Evolutionary conservation across 352 stramenopile genomes (phyloP).

Genomic region (Phytophthora palmivora): DNA sequence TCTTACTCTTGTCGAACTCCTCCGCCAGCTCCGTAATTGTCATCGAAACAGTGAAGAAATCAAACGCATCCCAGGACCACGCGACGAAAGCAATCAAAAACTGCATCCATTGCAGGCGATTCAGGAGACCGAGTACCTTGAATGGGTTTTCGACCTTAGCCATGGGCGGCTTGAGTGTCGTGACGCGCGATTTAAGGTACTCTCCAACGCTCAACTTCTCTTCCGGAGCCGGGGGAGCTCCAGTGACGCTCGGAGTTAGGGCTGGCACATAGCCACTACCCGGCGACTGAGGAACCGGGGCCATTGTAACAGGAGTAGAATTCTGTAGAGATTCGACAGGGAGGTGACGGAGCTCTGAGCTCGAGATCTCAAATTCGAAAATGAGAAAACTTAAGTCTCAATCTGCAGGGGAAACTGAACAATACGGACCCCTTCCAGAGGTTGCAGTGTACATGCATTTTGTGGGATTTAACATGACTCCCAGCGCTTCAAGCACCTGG

Average conservation of each 20-base stretch:
- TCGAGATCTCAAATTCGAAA: slow-evolving; percentile 29
- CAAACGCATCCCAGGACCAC: slow-evolving; percentile 59
- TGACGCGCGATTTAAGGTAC: slow-evolving; percentile 41
- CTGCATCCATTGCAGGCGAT: slow-evolving; percentile 45
- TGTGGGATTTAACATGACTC: slow-evolving; percentile 23
- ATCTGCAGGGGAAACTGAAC: not conserved
- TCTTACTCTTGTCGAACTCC: slow-evolving; percentile 47
- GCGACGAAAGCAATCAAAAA: slow-evolving; percentile 46
- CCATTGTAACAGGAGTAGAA: slow-evolving; percentile 10
- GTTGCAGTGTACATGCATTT: slow-evolving; percentile 11
- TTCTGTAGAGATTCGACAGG: not conserved
- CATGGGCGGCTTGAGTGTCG: slow-evolving; percentile 50
- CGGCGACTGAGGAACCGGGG: slow-evolving; percentile 23
- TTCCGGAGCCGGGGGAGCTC: slow-evolving; percentile 6
- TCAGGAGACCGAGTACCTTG: slow-evolving; percentile 32
- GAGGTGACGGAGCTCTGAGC: slow-evolving; percentile 15
- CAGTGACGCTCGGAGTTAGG: slow-evolving; percentile 27
- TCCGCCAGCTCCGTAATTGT: slow-evolving; percentile 53
- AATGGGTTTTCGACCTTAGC: slow-evolving; percentile 35
- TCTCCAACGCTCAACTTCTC: slow-evolving; percentile 39
- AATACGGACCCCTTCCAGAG: slow-evolving; percentile 12
- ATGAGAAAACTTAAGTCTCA: slow-evolving; percentile 15
- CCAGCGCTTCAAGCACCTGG: slow-evolving; percentile 21
- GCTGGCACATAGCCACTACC: slow-evolving; percentile 35
- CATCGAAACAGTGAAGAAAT: slow-evolving; percentile 66